phyloP scores from a whole-genome alignment of 495 filamentous ascomycete species.

The Annulohypoxylon stygium region DNA sequence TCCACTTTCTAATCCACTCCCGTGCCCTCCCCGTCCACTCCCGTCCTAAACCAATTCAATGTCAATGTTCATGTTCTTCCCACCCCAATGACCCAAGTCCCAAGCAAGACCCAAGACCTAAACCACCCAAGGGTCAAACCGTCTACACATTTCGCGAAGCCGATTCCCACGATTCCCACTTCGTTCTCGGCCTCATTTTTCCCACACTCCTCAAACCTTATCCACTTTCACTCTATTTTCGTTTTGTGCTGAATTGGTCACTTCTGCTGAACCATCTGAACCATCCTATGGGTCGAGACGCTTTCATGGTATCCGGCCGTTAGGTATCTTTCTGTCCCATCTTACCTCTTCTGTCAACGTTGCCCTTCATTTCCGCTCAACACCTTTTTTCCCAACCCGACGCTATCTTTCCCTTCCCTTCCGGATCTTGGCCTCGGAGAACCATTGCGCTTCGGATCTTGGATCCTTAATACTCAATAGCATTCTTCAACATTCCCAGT shows the following conservation, averaged over 20 bases:
- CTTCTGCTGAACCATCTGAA: neutral
- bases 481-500: constrained; percentile 7
- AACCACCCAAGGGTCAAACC: constrained; percentile 1
- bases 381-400: constrained; percentile 26
- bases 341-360: constrained; percentile 42
- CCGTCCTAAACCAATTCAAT: constrained; percentile 21
- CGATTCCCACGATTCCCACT: constrained; percentile 46
- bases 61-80: too few species aligned
- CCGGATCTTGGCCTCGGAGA: constrained; percentile 31
- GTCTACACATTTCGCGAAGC: constrained; percentile 33
- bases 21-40: constrained; percentile 28
- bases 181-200: constrained; percentile 50
- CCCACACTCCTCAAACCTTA: constrained; percentile 39
- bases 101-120: neutral
- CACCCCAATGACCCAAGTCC: constrained; percentile 6
- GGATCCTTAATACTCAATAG: constrained; percentile 27
- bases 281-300: constrained; percentile 36
- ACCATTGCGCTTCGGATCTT: constrained; percentile 33
- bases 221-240: constrained; percentile 29
- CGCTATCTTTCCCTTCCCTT: constrained; percentile 19
- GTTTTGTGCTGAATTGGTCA: constrained; percentile 9
- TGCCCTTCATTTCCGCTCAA: constrained; percentile 24
- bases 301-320: constrained; percentile 39
- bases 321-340: constrained; percentile 32
- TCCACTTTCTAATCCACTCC: constrained; percentile 28